Base-by-base conservation (phyloP, 805 yeast genomes). In the Starmerella bacillaris region DNA sequence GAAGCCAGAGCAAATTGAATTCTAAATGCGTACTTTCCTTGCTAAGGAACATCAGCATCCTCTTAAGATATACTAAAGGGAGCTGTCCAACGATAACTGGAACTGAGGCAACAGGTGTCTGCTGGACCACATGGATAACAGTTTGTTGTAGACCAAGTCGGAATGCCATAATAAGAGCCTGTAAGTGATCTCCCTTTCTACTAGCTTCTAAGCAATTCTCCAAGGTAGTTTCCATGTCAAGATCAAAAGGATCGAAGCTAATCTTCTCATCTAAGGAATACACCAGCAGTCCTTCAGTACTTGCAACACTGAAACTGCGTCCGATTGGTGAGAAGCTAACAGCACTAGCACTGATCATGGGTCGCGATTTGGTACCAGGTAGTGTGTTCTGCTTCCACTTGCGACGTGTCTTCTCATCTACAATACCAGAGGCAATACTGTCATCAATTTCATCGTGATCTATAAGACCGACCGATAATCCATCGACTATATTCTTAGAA, bases 181-280 rank as follows among this genome's bases (percentile, higher is more conserved):
- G 69, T 46, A 84, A 59, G 53, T 72, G 80, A 36, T 72, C 75
- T 36, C 63, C 64, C 33, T 72, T 75, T 5, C 58, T 45, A 28
- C 84, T 58, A 5, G 72, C 67, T 36, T 70, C 75, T 22, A 70
- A 38, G 0, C 83, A 75, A 4, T 78, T 60, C 31, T 71, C 78
- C 1, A 94, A 92, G 0, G 98, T 89, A 20, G 86, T 72, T 48
- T 89, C 96, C 31, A 83, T 63, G 52, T 86, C 96, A 51, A 89
- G 65, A 54, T 89, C 96, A 53, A 80, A 80, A 22, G 98, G 98
- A 61, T 89, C 98, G 52, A 89, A 89, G 38, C 46, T 41, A 20
- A 74, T 59, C 33, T 75, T 57, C 8, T 69, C 60, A 54, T 86
- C 92, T 27, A 83, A 68, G 1, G 93, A 75, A 53, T 69, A 89